Evolutionary conservation across 257 asterid species (phyloP).

Genomic region (Fraxinus anomala): DNA sequence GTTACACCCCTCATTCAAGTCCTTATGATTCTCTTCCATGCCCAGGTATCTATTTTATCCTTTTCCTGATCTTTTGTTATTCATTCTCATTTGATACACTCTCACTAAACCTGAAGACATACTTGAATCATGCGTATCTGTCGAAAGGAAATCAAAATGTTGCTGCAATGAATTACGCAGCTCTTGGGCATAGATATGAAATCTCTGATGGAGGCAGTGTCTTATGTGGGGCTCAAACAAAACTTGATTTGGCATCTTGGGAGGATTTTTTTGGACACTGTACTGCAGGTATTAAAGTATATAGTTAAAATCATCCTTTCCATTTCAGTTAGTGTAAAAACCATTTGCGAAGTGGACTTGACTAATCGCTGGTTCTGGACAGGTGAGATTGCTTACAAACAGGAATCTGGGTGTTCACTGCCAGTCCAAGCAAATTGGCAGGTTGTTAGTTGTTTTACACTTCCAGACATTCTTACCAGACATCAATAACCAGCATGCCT

Average conservation of each 20-base stretch:
- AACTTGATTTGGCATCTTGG: constrained; percentile 56
- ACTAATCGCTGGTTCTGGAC: constrained; percentile 33
- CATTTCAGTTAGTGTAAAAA: constrained; percentile 11
- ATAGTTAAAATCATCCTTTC: constrained; percentile 12
- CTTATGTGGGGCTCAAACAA: constrained; percentile 41
- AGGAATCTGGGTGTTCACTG: constrained; percentile 43
- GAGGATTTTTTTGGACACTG: constrained; percentile 51
- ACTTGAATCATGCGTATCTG: background rate
- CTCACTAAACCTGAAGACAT: constrained; percentile 5
- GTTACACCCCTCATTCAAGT: constrained; percentile 51
- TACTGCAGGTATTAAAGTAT: constrained; percentile 47
- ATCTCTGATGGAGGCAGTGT: constrained; percentile 39
- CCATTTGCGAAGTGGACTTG: constrained; percentile 12
- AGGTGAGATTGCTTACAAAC: constrained; percentile 61
- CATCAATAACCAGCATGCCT: background rate
- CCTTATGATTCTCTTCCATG: constrained; percentile 45
- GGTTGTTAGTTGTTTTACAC: constrained; percentile 29
- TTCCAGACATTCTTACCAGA: background rate
- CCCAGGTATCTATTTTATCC: constrained; percentile 52
- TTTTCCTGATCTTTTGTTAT: constrained; percentile 23
- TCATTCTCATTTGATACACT: constrained; percentile 15
- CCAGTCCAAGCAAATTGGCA: constrained; percentile 59
- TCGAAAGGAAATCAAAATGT: constrained; percentile 47
- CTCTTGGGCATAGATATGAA: constrained; percentile 40
- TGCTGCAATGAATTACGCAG: constrained; percentile 39